Percentiles rank a stretch among this genome's conserved stretches.
These are phyloP conservation scores for Penicillium pulvis DNA, from an alignment of 495 filamentous ascomycete species.

Conservation along the genomic window DNA sequence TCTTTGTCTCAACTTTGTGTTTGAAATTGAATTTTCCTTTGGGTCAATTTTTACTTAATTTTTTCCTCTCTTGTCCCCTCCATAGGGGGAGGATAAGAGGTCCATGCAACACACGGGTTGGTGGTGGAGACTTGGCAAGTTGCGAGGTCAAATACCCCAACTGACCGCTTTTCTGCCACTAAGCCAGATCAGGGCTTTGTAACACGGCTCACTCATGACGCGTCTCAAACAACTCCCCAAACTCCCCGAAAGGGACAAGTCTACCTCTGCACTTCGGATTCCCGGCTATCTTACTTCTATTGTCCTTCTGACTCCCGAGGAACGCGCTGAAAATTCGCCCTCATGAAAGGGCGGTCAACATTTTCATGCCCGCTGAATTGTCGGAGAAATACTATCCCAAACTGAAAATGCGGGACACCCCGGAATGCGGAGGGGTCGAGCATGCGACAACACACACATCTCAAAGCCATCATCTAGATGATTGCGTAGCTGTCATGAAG, in stretches of 20 bases:
- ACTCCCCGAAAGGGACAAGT: not conserved
- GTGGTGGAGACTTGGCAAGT: slow-evolving; percentile 15
- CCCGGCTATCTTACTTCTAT: not conserved
- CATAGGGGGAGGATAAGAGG: slow-evolving; percentile 10
- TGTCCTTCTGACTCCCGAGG: slow-evolving; percentile 22
- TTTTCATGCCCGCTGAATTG: slow-evolving; percentile 2
- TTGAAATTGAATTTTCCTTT: not conserved
- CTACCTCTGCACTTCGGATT: not conserved
- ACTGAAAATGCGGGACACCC: slow-evolving; percentile 6
- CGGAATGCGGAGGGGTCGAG: not conserved
- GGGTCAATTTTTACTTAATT: not conserved
- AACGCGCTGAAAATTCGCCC: slow-evolving; percentile 26
- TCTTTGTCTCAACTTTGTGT: slow-evolving; percentile 1
- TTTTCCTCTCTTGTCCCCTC: not conserved
- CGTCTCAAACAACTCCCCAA: slow-evolving; percentile 10
- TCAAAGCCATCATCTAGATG: not conserved
- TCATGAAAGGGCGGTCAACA: slow-evolving; percentile 23
- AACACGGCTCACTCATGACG: slow-evolving; percentile 25
- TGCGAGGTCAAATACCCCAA: not conserved
- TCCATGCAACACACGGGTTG: slow-evolving; percentile 23
- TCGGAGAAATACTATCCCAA: slow-evolving; percentile 14
- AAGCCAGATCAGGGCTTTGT: slow-evolving; percentile 8
- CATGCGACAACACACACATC: not conserved
- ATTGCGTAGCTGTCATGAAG: not conserved
- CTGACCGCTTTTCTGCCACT: slow-evolving; percentile 27